phyloP scores from a whole-genome alignment of 805 yeast species.

The Dipodascopsis tothii region DNA sequence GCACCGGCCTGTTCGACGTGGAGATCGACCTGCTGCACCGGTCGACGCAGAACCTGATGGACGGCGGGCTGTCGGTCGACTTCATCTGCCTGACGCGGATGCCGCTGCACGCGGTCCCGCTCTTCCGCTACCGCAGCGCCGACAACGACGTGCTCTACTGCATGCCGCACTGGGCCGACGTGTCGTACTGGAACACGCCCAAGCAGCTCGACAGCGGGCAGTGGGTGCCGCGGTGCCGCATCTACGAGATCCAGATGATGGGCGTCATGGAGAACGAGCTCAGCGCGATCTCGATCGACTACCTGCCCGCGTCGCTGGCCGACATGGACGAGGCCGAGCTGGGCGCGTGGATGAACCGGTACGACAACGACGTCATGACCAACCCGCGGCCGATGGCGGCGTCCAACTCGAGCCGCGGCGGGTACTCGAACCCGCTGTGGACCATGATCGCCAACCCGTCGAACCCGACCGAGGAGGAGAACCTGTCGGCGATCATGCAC shows the following conservation, averaged over 20 bases:
- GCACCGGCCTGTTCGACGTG: constrained; percentile 89
- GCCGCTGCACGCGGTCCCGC: constrained; percentile 86
- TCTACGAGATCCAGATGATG: constrained; percentile 96
- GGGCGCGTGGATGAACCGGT: constrained; percentile 55
- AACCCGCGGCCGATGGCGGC: no score
- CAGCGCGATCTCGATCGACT: constrained; percentile 57
- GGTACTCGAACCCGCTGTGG: constrained; percentile 40
- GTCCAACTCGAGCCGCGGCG: constrained; percentile 2
- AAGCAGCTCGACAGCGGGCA: constrained; percentile 12
- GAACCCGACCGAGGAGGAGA: constrained; percentile 47
- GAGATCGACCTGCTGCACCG: constrained; percentile 67
- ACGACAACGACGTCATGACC: constrained; percentile 41
- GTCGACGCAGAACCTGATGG: constrained; percentile 66
- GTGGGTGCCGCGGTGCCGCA: constrained; percentile 93
- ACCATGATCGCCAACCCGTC: constrained; percentile 72
- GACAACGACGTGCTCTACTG: constrained; percentile 41
- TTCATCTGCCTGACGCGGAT: constrained; percentile 81
- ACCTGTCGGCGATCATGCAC: constrained; percentile 50
- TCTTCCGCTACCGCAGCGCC: constrained; percentile 51
- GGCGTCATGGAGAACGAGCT: constrained; percentile 90
- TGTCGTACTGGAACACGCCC: constrained; percentile 60
- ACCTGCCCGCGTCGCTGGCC: constrained; percentile 41
- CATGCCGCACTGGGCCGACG: constrained; percentile 92
- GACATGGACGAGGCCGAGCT: constrained; percentile 32
- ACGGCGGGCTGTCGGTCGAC: constrained; percentile 81